Evolutionary conservation across 495 filamentous ascomycete genomes (phyloP).

Genomic region (Clavariopsis aquatica): DNA sequence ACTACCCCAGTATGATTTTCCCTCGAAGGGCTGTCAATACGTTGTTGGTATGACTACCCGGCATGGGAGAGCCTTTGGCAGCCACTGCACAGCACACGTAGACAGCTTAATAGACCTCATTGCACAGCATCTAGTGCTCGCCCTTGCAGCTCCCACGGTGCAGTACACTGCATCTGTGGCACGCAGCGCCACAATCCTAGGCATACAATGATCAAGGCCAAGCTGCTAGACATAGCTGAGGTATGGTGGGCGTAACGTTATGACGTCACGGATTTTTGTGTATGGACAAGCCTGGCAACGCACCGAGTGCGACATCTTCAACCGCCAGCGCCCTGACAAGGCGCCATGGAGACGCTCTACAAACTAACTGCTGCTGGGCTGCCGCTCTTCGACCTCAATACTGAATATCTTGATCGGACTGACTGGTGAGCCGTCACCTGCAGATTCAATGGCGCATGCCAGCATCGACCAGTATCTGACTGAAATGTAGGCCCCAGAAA

Average conservation of each 20-base stretch:
- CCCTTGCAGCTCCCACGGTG: too few relatives aligned
- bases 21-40: too few relatives aligned
- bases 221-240: not conserved
- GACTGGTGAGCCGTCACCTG: conserved; percentile 14
- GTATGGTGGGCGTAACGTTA: too few relatives aligned
- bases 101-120: too few relatives aligned
- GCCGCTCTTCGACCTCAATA: conserved; percentile 30
- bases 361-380: conserved; percentile 24
- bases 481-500: conserved; percentile 30
- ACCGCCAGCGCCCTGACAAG: not conserved
- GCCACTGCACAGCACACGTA: too few relatives aligned
- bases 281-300: not conserved
- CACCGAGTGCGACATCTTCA: not conserved
- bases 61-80: too few relatives aligned
- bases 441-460: not conserved
- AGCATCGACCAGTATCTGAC: not conserved
- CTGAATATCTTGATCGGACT: conserved; percentile 21
- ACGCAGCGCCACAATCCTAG: too few relatives aligned
- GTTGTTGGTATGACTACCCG: too few relatives aligned
- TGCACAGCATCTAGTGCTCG: too few relatives aligned
- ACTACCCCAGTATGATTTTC: too few relatives aligned
- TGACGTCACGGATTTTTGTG: not conserved
- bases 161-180: too few relatives aligned
- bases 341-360: conserved; percentile 30
- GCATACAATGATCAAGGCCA: not conserved